Evolutionary conservation across 129 eudicot species (phyloP).

Genomic region (Lactuca sativa): DNA sequence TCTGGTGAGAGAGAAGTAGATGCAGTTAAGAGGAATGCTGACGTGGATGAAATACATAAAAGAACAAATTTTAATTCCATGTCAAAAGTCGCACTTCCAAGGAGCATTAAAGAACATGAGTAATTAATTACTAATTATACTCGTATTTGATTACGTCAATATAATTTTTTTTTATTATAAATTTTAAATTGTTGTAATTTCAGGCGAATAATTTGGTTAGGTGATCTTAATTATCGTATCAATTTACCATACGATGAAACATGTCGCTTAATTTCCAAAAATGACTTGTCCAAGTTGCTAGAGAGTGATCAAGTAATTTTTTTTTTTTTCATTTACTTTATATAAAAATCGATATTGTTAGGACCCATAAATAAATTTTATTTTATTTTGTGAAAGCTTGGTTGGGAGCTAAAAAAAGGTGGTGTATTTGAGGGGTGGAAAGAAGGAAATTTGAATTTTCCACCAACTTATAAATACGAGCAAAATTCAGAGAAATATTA

Average conservation of each 20-base stretch:
- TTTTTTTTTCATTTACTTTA: no score
- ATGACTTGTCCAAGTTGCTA: constrained; percentile 70
- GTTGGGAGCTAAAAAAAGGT: constrained; percentile 64
- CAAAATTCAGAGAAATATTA: constrained; percentile 57
- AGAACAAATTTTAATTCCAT: constrained; percentile 67
- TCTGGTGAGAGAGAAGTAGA: constrained; percentile 81
- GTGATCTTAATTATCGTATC: constrained; percentile 88
- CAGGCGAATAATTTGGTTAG: constrained; percentile 89
- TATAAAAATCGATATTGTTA: no score
- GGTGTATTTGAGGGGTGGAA: constrained; percentile 85
- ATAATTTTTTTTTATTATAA: not conserved
- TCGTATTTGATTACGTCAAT: not conserved
- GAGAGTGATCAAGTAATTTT: constrained; percentile 74
- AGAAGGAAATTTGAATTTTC: constrained; percentile 72
- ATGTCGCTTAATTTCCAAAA: constrained; percentile 62
- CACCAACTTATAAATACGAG: constrained; percentile 94
- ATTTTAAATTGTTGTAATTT: constrained; percentile 1
- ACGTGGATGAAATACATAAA: constrained; percentile 73
- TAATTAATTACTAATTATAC: constrained; percentile 45
- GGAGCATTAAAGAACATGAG: constrained; percentile 76
- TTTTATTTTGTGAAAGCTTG: constrained; percentile 38
- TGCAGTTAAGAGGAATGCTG: constrained; percentile 63
- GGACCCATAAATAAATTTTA: not conserved
- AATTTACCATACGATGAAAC: constrained; percentile 71
- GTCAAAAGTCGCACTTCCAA: constrained; percentile 52